phyloP scores from a whole-genome alignment of 805 yeast species.

The Wickerhamiella lipophila region DNA sequence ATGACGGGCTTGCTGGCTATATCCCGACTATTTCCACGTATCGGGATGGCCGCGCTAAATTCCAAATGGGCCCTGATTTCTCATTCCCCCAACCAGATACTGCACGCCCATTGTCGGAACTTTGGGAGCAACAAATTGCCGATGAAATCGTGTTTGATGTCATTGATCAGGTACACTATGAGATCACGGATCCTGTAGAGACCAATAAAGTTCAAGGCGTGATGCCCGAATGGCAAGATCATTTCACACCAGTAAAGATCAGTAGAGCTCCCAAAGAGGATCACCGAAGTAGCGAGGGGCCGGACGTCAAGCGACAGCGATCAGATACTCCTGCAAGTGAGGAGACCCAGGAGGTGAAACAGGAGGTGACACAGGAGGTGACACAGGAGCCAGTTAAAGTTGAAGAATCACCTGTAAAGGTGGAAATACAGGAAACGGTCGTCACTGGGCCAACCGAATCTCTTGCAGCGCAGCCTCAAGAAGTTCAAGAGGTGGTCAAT shows the following conservation, averaged over 20 bases:
- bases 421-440: neutral
- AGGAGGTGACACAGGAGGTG: neutral
- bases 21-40: constrained; percentile 82
- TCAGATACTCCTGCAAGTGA: neutral
- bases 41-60: constrained; percentile 59
- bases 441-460: too few species aligned
- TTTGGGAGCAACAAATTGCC: constrained; percentile 57
- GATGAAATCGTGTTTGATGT: constrained; percentile 78
- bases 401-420: neutral
- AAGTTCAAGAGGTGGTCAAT: too few species aligned
- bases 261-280: neutral
- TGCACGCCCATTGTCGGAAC: constrained; percentile 41
- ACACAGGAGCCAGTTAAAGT: neutral
- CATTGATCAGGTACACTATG: constrained; percentile 35
- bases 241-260: neutral
- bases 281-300: neutral
- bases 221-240: constrained; percentile 4
- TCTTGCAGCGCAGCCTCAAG: too few species aligned
- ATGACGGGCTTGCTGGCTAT: constrained; percentile 82
- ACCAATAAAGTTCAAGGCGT: constrained; percentile 3
- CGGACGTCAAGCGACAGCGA: neutral
- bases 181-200: neutral
- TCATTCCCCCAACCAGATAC: constrained; percentile 16
- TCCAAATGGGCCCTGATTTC: constrained; percentile 60
- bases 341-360: neutral